A percentile compares a stretch with the other conserved stretches of the same genome.
phyloP scores from a whole-genome alignment of 768 basidiomycete species.

The Leccinum arenicola region DNA sequence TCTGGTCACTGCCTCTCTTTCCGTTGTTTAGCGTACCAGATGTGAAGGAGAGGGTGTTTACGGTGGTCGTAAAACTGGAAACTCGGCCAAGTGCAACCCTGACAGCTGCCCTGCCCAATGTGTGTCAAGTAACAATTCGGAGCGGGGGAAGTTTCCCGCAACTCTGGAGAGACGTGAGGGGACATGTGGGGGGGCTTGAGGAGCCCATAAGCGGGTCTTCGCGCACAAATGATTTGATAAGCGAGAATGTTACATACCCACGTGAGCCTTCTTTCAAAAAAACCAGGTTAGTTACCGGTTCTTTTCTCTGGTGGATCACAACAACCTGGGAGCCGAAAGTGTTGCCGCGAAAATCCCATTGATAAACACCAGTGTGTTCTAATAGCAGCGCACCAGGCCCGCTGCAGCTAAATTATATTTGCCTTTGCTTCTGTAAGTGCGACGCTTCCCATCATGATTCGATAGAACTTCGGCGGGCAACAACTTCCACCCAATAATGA shows the following conservation, averaged over 20 bases:
- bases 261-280: background rate
- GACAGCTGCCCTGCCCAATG: background rate
- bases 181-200: background rate
- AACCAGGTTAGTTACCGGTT: background rate
- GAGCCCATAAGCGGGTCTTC: background rate
- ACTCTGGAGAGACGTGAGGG: too few species aligned
- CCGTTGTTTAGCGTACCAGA: background rate
- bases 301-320: background rate
- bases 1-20: conserved; percentile 3
- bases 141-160: background rate
- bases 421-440: background rate
- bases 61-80: background rate
- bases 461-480: background rate
- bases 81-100: background rate
- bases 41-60: conserved; percentile 5
- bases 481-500: background rate
- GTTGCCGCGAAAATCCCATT: background rate
- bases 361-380: background rate
- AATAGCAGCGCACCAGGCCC: background rate
- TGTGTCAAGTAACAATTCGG: conserved; percentile 2
- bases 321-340: background rate
- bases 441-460: background rate
- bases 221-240: background rate
- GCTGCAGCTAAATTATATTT: background rate
- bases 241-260: background rate